Evolutionary conservation across 2,329 filamentous ascomycete genomes (phyloP).

Genomic region (Calonectria crousiana): DNA sequence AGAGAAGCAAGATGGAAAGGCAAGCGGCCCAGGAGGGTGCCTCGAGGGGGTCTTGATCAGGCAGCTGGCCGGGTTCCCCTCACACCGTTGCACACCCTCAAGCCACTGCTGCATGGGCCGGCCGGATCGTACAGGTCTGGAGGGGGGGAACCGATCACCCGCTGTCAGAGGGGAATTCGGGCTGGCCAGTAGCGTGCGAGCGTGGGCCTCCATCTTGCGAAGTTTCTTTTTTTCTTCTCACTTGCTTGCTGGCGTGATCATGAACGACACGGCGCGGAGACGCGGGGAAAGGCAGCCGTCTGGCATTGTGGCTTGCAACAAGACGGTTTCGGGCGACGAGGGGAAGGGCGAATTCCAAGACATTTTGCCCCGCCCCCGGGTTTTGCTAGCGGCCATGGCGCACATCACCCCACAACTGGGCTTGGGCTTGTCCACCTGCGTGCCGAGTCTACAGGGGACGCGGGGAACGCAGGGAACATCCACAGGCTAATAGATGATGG

Average conservation of each 20-base stretch:
- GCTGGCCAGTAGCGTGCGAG: not conserved
- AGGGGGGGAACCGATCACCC: conserved; percentile 21
- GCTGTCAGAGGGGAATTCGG: conserved; percentile 7
- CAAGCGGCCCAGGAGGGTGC: not conserved
- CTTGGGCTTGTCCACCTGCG: not conserved
- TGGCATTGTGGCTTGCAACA: conserved; percentile 11
- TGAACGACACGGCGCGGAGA: not conserved
- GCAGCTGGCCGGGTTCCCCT: conserved; percentile 22
- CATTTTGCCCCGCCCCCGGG: conserved; percentile 26
- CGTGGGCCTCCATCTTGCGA: not conserved
- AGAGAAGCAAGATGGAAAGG: conserved; percentile 21
- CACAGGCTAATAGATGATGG: not conserved
- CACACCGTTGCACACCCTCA: not conserved
- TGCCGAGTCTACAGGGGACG: not conserved
- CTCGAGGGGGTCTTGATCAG: conserved; percentile 20
- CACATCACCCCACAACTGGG: conserved; percentile 28
- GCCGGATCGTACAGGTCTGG: conserved; percentile 19
- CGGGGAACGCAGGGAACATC: not conserved
- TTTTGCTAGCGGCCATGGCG: conserved; percentile 26
- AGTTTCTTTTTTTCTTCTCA: not conserved
- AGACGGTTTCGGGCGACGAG: not conserved
- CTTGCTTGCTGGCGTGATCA: not conserved
- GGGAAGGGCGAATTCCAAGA: not conserved
- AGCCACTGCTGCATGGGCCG: conserved; percentile 15
- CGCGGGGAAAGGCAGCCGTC: not conserved